Conservation (phyloP, 176 grass and related monocot genomes). For the Avena insularis region DNA sequence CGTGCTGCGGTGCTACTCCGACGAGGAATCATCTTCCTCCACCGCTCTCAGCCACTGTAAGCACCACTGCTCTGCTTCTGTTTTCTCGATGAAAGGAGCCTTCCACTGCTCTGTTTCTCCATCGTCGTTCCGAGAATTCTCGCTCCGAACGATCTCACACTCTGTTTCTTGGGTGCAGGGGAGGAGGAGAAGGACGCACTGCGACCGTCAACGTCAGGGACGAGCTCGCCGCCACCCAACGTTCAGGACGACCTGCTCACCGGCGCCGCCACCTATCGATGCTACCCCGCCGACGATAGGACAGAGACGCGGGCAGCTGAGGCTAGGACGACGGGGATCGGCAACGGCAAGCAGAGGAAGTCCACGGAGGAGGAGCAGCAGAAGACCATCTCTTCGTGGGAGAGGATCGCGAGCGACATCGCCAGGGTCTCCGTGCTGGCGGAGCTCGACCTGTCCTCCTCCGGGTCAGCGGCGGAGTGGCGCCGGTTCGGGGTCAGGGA, state of each 20-base stretch:
- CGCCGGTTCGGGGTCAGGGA: slow-evolving; percentile 33
- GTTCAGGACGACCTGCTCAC: background rate
- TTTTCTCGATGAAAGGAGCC: too few relatives aligned
- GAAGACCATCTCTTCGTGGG: slow-evolving; percentile 42
- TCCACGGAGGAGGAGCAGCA: background rate
- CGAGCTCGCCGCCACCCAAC: slow-evolving; percentile 27
- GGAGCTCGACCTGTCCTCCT: slow-evolving; percentile 43
- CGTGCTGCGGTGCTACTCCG: slow-evolving; percentile 49
- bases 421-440: slow-evolving; percentile 49
- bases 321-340: slow-evolving; percentile 1
- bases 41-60: slow-evolving; percentile 7
- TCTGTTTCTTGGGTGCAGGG: slow-evolving; percentile 33
- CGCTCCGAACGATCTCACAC: background rate
- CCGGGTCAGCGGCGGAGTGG: slow-evolving; percentile 46
- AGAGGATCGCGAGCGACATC: slow-evolving; percentile 53
- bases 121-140: background rate
- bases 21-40: slow-evolving; percentile 39
- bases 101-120: background rate
- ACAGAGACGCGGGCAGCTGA: background rate
- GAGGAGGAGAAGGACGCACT: slow-evolving; percentile 31
- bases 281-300: background rate
- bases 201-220: slow-evolving; percentile 50
- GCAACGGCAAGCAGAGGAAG: background rate
- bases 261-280: background rate
- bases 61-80: too few relatives aligned